A percentile compares a stretch with the other conserved stretches of the same genome.
phyloP scores from a whole-genome alignment of 371 early-diverging fungal genomes.

The Apophysomyces sp. region DNA sequence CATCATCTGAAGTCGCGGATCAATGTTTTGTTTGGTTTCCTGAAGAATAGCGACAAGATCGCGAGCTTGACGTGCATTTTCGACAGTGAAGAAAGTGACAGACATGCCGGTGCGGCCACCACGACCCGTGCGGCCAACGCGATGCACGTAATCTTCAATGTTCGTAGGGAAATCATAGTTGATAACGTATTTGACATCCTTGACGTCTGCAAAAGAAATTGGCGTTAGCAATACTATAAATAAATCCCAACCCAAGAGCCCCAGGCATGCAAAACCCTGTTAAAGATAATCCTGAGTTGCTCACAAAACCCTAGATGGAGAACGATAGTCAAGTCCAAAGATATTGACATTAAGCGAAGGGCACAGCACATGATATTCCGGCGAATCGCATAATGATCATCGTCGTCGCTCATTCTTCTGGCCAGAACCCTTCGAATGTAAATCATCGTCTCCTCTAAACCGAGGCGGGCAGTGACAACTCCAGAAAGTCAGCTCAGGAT shows the following conservation, averaged over 20 bases:
- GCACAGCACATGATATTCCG: slow-evolving; percentile 1
- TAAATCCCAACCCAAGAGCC: slow-evolving; percentile 12
- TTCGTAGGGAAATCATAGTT: slow-evolving; percentile 97
- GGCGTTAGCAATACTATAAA: neutral
- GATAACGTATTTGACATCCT: slow-evolving; percentile 94
- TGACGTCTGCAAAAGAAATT: slow-evolving; percentile 66
- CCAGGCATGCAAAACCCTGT: slow-evolving; percentile 14
- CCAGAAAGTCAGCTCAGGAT: slow-evolving; percentile 3
- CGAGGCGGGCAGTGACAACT: slow-evolving; percentile 12
- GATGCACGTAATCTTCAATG: slow-evolving; percentile 96
- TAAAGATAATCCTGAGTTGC: slow-evolving; percentile 10
- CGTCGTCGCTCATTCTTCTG: neutral
- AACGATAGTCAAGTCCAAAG: neutral
- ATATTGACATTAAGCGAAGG: neutral
- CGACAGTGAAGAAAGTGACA: slow-evolving; percentile 96
- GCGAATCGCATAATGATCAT: slow-evolving; percentile 7
- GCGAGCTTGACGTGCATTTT: slow-evolving; percentile 87
- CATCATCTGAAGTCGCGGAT: slow-evolving; percentile 83
- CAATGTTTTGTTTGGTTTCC: slow-evolving; percentile 95
- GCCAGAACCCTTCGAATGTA: slow-evolving; percentile 1
- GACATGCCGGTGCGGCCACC: slow-evolving; percentile 94
- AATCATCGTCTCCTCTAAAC: neutral
- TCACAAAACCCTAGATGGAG: slow-evolving; percentile 11
- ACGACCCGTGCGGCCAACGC: slow-evolving; percentile 99
- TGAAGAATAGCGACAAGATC: slow-evolving; percentile 90